Evolutionary conservation across 2,329 filamentous ascomycete species (phyloP), one percentile per base, ranked within the genome.

Genomic region (Colletotrichum zoysiae): DNA sequence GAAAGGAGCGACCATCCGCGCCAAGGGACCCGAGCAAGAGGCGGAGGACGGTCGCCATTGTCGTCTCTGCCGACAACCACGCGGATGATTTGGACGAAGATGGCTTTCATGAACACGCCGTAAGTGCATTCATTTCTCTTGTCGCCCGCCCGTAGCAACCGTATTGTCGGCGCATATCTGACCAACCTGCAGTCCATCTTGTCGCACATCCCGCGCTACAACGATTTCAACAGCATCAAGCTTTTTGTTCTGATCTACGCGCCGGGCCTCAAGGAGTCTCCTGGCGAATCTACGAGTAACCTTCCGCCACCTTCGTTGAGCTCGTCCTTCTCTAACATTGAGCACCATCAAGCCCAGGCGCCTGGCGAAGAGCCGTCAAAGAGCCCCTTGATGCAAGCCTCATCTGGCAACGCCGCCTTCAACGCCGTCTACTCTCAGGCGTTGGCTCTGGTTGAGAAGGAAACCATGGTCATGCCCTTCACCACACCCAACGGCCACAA

Each of bases 161-260:
- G 3, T 46, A 8, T 7, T n/a, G 9, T n/a, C n/a, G 6, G 30
- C 2, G n/a, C n/a, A 38, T 2, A 23, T 50, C 68, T 74, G 35
- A 76, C 65, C 76, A 59, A 48, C 64, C 16, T 30, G 7, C 72
- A 95, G 93, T 94, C 93, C 38, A 93, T 98, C 75, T 87, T 98
- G 68, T 97, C 95, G 55, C 93, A 97, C 80, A 93, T 98, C 61
- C 94, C 95, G 48, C 89, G 91, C 74, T 89, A 92, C 71, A 90
- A 92, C 75, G 91, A 97, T 80, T 89, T 92, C 74, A 89, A 90
- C 58, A 90, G 86, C 73, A 90, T 92, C 75, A 93, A 93, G 78
- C 86, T 98, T 33, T 97, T 97, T 78, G 88, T 98, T 70, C 87
- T 98, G 75, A 95, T 98, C 78, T 97, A 97, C 81, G 91, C 94